phyloP scores from a whole-genome alignment of 352 stramenopile species.

The Phytophthora cactorum region DNA sequence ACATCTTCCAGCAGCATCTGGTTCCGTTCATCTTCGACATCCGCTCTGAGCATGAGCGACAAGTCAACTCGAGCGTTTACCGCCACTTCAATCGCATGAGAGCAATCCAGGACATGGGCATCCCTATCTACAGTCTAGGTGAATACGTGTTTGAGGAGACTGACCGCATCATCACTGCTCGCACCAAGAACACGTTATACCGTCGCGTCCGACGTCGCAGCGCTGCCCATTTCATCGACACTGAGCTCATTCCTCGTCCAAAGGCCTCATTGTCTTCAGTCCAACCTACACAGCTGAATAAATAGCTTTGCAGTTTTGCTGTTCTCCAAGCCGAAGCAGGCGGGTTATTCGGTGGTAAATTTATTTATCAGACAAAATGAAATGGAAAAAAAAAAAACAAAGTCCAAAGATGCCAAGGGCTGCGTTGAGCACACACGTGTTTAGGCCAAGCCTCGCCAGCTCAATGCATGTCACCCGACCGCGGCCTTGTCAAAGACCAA shows the following conservation, averaged over 20 bases:
- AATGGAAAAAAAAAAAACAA: conserved; percentile 56
- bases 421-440: conserved; percentile 31
- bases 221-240: conserved; percentile 64
- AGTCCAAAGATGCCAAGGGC: conserved; percentile 41
- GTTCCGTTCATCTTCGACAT: conserved; percentile 75
- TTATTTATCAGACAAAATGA: conserved; percentile 71
- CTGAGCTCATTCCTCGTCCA: conserved; percentile 58
- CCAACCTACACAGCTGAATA: conserved; percentile 15
- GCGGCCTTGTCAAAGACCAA: conserved; percentile 35
- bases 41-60: conserved; percentile 50
- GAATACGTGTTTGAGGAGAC: conserved; percentile 46
- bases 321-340: conserved; percentile 1
- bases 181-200: conserved; percentile 55
- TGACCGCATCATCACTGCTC: conserved; percentile 63
- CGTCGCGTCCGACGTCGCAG: conserved; percentile 57
- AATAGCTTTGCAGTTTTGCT: conserved; percentile 3
- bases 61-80: conserved; percentile 77
- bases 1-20: conserved; percentile 81
- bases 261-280: conserved; percentile 10
- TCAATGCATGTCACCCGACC: conserved; percentile 27
- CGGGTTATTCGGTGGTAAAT: conserved; percentile 35
- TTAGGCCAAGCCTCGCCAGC: conserved; percentile 21
- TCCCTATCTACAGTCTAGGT: conserved; percentile 80
- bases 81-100: conserved; percentile 72
- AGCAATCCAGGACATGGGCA: conserved; percentile 70